Base-by-base conservation (phyloP, 129 eudicot species). In the Flaveria linearis region DNA sequence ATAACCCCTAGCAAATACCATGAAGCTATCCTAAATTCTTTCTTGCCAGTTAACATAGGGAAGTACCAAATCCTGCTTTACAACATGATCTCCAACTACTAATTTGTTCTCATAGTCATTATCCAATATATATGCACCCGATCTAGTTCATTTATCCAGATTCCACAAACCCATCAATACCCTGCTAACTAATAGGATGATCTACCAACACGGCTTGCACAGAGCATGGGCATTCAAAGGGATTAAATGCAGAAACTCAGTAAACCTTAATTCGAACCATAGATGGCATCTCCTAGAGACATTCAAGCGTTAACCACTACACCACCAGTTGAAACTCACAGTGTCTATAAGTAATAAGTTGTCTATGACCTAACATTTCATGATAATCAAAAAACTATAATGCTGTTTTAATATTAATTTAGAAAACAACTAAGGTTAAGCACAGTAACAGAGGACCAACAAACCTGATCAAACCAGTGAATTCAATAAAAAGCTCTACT, bases 391-490 rank as follows among this genome's bases (percentile, higher is more conserved):
- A 30, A 26, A 30, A 30, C 36, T 30, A 30, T 30, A 30, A 30
- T 30, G 36, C 0, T 30, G 5, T 30, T 30, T 30, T 4, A 30
- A 4, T 30, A 30, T 30, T 30, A 7, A 30, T 62, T 10, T 0
- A 11, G 47, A 8, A 30, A 49, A 49, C 50, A 76, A 66, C 25
- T 20, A 36, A 36, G 30, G 23, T 50, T 66, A 51, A 50, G 55
- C 52, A 66, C 56, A 76, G 80, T 50, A 50, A 53, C 65, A 76
- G 1, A 61, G 26, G 39, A 67, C 12, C 56, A 47, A 8, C 73
- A 9, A 72, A 87, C 96, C 97, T 92, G 83, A 94, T 94, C 74
- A 94, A 89, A 41, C 97, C 99, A 67, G 99, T 94, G 82, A 94
- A 94, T 73, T 94, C 99, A 4, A 91, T 78, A 65, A 89, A 83